These are phyloP conservation scores for Colletotrichum sojae DNA, from an alignment of 2,329 filamentous ascomycete species.

Conservation along the genomic window DNA sequence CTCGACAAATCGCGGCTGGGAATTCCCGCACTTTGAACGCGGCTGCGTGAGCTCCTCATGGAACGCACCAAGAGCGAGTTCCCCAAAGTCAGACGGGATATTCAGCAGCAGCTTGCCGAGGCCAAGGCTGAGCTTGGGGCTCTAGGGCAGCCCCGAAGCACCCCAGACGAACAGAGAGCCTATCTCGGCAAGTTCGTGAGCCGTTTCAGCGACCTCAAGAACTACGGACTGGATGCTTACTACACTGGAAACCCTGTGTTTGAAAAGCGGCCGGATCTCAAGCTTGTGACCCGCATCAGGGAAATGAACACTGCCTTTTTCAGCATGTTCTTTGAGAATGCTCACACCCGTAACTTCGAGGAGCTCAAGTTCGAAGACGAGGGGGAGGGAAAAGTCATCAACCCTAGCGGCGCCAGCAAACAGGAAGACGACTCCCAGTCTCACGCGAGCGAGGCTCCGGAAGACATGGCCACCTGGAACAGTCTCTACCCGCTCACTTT, in stretches of 20 bases:
- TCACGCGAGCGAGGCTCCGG: constrained; percentile 36
- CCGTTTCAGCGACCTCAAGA: constrained; percentile 47
- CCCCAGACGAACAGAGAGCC: constrained; percentile 49
- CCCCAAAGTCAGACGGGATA: constrained; percentile 45
- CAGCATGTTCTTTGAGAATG: constrained; percentile 44
- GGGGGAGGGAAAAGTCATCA: too few relatives aligned
- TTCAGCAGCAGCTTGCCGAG: constrained; percentile 23
- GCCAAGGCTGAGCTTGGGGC: constrained; percentile 41
- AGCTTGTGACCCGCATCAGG: constrained; percentile 56
- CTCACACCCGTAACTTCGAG: constrained; percentile 41
- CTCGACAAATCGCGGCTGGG: constrained; percentile 45
- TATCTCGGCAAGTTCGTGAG: constrained; percentile 53
- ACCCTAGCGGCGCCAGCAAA: background rate
- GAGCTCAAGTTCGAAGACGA: background rate
- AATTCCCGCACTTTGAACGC: constrained; percentile 43
- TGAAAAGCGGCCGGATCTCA: constrained; percentile 43
- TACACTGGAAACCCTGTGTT: constrained; percentile 53
- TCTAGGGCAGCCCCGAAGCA: constrained; percentile 51
- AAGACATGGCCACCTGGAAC: background rate
- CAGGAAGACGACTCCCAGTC: constrained; percentile 16
- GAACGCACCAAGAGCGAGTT: constrained; percentile 49
- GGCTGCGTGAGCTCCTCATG: constrained; percentile 45
- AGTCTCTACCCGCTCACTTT: constrained; percentile 1
- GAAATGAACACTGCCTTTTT: constrained; percentile 55
- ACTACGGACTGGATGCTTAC: constrained; percentile 51